Evolutionary conservation across 2,329 filamentous ascomycete species (phyloP).

Genomic region (Alternaria atra): DNA sequence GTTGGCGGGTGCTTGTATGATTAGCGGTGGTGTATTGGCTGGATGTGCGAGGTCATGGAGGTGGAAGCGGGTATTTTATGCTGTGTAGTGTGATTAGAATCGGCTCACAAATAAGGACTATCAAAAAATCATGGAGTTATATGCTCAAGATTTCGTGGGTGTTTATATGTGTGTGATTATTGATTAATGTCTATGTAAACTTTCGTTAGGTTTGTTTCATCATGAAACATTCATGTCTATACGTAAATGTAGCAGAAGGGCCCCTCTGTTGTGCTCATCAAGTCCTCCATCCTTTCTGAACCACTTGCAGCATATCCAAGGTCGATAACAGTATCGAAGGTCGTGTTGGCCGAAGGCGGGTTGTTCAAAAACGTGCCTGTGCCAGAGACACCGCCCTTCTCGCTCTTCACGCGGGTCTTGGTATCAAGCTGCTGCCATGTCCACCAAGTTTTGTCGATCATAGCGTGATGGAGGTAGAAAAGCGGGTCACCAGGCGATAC

Average conservation of each 20-base stretch:
- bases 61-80: not conserved
- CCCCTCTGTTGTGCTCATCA: slow-evolving; percentile 45
- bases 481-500: slow-evolving; percentile 42
- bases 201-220: too few relatives aligned
- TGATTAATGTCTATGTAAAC: too few relatives aligned
- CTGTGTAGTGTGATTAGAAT: not conserved
- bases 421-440: slow-evolving; percentile 52
- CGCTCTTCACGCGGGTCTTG: slow-evolving; percentile 38
- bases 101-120: not conserved
- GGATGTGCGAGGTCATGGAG: not conserved
- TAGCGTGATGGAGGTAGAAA: slow-evolving; percentile 59
- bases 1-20: slow-evolving; percentile 11
- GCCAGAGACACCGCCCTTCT: slow-evolving; percentile 48
- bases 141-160: not conserved
- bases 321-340: slow-evolving; percentile 54
- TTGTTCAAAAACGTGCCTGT: slow-evolving; percentile 57
- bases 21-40: not conserved
- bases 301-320: slow-evolving; percentile 47
- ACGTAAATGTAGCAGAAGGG: slow-evolving; percentile 49
- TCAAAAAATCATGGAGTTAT: not conserved
- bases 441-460: slow-evolving; percentile 58
- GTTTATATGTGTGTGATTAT: not conserved
- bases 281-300: slow-evolving; percentile 31
- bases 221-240: slow-evolving; percentile 10
- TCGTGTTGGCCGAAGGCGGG: slow-evolving; percentile 57